Evolutionary conservation across 2,329 filamentous ascomycete genomes (phyloP), one percentile per base, ranked within the genome.

Genomic region (Harringtonia aguacate): DNA sequence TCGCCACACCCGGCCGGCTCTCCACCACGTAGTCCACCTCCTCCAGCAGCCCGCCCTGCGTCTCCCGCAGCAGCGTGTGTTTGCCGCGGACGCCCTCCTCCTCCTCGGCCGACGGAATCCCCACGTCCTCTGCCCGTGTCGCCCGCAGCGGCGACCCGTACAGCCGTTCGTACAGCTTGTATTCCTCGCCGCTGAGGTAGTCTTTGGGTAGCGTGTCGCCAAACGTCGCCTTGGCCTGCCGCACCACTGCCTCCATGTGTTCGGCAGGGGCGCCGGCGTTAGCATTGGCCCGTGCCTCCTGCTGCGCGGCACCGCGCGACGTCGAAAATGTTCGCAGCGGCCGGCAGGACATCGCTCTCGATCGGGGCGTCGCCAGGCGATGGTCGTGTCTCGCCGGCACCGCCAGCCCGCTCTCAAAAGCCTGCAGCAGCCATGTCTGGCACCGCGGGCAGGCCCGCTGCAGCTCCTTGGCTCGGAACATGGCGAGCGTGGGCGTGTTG

Each of bases 81-180:
- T 62, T 64, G 41, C 63, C 57, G 17, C 51, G 41, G 34, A 53
- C 53, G 14, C 4, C 3, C 24, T 10, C 18, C 14, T 8, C 29
- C 15, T 17, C 10, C 14, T 17, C 10, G 12, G 28, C 28, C 7
- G 24, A 13, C 1, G 67, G 63, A 48, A 66, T 72, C 22, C 63
- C 77, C 4, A 78, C 69, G 59, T 83, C 76, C 46, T 81, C 78
- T 2, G 74, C 70, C 8, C 56, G 61, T 2, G 77, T 81, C 42
- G 75, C 70, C 35, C 79, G 71, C 48, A 85, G 58, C 2, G 88
- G 86, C 29, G 80, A 70, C 2, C 89, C 90, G 59, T 92, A 95
- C 15, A 94, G 65, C 50, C 87, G 73, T 56, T 84, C 79, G 61
- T 94, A 95, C 1, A 94, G 65, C 39, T 66, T 67, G 55, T 83